Percentiles rank a stretch among this genome's conserved stretches.
These are phyloP conservation scores for Rhodotorula toruloides DNA, from an alignment of 768 basidiomycete species.

Conservation along the genomic window DNA sequence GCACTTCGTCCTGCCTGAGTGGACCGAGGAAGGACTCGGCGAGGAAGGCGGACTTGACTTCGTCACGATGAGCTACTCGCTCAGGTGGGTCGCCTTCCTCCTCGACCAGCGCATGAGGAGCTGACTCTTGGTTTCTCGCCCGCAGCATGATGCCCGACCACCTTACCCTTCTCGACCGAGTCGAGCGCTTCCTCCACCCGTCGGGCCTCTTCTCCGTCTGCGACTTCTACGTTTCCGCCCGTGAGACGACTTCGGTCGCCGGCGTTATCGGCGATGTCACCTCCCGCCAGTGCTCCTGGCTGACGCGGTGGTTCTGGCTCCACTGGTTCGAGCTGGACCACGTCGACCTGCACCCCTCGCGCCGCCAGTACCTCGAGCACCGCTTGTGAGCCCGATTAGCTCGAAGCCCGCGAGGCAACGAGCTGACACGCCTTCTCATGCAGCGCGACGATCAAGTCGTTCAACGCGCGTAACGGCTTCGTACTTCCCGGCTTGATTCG, in stretches of 20 bases:
- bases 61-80: constrained; percentile 52
- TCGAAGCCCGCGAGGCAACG: too few species aligned
- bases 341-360: constrained; percentile 49
- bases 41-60: constrained; percentile 51
- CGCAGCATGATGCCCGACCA: constrained; percentile 41
- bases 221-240: constrained; percentile 66
- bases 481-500: constrained; percentile 62
- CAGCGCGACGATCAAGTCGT: constrained; percentile 61
- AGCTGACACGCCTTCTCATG: too few species aligned
- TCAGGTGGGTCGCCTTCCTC: constrained; percentile 47
- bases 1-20: constrained; percentile 61
- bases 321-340: constrained; percentile 53
- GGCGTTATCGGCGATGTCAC: constrained; percentile 61
- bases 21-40: constrained; percentile 51
- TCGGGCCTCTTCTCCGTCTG: constrained; percentile 62
- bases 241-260: constrained; percentile 56
- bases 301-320: constrained; percentile 62
- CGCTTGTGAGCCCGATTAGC: too few species aligned
- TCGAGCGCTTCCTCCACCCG: constrained; percentile 61
- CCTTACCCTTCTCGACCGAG: constrained; percentile 60
- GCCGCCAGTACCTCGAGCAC: constrained; percentile 64
- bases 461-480: constrained; percentile 68
- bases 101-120: not conserved
- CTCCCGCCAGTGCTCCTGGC: constrained; percentile 55
- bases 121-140: not conserved